phyloP scores from a whole-genome alignment of 768 basidiomycete species.

The Galerina marginata region DNA sequence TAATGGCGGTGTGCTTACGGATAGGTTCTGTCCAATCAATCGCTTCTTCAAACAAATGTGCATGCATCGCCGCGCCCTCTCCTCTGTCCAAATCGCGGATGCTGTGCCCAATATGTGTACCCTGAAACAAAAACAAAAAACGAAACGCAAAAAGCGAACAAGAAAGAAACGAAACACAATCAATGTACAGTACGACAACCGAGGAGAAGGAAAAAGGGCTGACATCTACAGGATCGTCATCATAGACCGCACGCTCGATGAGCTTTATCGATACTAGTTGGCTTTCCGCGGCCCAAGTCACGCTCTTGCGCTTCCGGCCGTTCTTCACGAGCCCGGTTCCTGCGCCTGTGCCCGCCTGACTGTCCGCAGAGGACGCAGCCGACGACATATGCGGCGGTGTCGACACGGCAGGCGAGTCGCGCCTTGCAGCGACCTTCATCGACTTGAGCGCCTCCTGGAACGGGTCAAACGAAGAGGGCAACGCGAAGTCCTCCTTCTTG shows the following conservation, averaged over 20 bases:
- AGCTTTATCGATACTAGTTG: slow-evolving; percentile 75
- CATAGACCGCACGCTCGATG: slow-evolving; percentile 88
- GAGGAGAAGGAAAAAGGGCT: slow-evolving; percentile 55
- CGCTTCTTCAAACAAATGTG: slow-evolving; percentile 83
- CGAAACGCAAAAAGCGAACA: slow-evolving; percentile 37
- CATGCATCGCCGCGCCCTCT: slow-evolving; percentile 86
- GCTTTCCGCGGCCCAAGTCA: slow-evolving; percentile 79
- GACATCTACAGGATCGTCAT: slow-evolving; percentile 88
- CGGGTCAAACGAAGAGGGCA: slow-evolving; percentile 78
- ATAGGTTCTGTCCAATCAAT: slow-evolving; percentile 86
- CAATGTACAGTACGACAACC: slow-evolving; percentile 55
- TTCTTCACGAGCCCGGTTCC: slow-evolving; percentile 34
- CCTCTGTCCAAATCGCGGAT: slow-evolving; percentile 86
- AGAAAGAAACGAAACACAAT: slow-evolving; percentile 40
- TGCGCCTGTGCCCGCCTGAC: slow-evolving; percentile 27
- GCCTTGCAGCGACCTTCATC: slow-evolving; percentile 54
- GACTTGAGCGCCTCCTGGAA: slow-evolving; percentile 84
- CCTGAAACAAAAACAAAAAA: slow-evolving; percentile 57
- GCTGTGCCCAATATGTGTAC: slow-evolving; percentile 70
- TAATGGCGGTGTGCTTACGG: slow-evolving; percentile 56
- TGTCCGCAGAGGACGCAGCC: slow-evolving; percentile 34
- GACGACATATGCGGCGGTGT: slow-evolving; percentile 54
- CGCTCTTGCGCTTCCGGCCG: slow-evolving; percentile 76
- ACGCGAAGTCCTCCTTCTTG: slow-evolving; percentile 65
- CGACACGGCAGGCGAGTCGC: slow-evolving; percentile 64